These are phyloP conservation scores for Lophium mytilinum DNA, from an alignment of 495 filamentous ascomycete species.

Conservation along the genomic window DNA sequence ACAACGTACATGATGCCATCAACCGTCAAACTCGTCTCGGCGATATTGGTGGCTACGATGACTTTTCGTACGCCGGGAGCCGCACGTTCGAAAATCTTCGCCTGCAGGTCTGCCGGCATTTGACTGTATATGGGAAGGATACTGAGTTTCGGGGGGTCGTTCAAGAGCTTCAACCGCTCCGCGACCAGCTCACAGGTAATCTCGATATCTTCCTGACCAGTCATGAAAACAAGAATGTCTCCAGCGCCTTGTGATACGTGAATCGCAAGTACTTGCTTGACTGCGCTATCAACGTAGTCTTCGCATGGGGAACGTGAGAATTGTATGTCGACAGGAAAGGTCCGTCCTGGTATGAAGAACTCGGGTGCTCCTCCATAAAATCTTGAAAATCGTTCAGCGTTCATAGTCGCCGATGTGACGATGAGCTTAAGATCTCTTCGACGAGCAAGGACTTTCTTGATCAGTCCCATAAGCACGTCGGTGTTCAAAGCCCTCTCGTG, in stretches of 20 bases:
- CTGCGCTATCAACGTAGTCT: slow-evolving; percentile 95
- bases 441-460: slow-evolving; percentile 91
- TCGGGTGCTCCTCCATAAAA: slow-evolving; percentile 98
- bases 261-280: slow-evolving; percentile 94
- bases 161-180: slow-evolving; percentile 81
- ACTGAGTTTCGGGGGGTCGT: slow-evolving; percentile 88
- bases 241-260: slow-evolving; percentile 87
- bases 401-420: slow-evolving; percentile 98
- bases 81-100: slow-evolving; percentile 93
- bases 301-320: slow-evolving; percentile 93
- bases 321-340: slow-evolving; percentile 95
- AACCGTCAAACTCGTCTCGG: slow-evolving; percentile 95
- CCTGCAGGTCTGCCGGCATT: slow-evolving; percentile 96
- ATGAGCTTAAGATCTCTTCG: slow-evolving; percentile 91
- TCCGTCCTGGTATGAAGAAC: slow-evolving; percentile 92
- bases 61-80: slow-evolving; percentile 88
- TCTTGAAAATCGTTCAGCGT: slow-evolving; percentile 87
- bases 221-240: slow-evolving; percentile 99
- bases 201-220: slow-evolving; percentile 97
- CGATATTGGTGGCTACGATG: slow-evolving; percentile 98
- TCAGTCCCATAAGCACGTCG: slow-evolving; percentile 92
- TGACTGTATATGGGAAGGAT: slow-evolving; percentile 98
- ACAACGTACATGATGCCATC: slow-evolving; percentile 99
- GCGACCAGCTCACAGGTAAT: slow-evolving; percentile 87
- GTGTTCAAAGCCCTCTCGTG: slow-evolving; percentile 97